phyloP scores from a whole-genome alignment of 495 filamentous ascomycete genomes.

The Trichoderma virens region DNA sequence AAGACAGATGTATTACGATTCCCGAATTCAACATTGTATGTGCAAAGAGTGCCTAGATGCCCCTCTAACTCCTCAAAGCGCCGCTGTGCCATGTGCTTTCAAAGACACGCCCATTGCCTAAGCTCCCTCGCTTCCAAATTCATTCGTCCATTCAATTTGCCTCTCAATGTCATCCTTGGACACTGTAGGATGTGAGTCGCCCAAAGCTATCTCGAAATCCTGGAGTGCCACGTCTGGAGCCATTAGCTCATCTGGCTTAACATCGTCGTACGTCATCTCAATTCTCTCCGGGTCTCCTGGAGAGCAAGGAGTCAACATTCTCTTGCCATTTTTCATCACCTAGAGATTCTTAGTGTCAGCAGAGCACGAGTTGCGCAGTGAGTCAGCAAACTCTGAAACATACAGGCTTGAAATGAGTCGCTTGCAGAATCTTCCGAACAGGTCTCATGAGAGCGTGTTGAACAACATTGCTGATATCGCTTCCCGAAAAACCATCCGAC shows the following conservation, averaged over 20 bases:
- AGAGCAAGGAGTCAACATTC: constrained; percentile 86
- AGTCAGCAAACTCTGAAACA: constrained; percentile 11
- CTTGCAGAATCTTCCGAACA: constrained; percentile 93
- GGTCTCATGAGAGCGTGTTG: constrained; percentile 98
- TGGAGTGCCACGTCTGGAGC: constrained; percentile 83
- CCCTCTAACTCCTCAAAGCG: constrained; percentile 25
- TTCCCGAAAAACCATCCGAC: constrained; percentile 90
- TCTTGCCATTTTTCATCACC: constrained; percentile 62
- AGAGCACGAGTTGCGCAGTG: background rate
- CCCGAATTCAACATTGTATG: constrained; percentile 4
- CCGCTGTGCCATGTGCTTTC: constrained; percentile 15
- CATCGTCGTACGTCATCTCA: constrained; percentile 89
- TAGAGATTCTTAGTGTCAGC: constrained; percentile 25
- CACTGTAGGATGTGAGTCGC: constrained; percentile 79
- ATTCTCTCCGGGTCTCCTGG: constrained; percentile 77
- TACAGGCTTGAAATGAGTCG: constrained; percentile 97
- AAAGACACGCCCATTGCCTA: constrained; percentile 15
- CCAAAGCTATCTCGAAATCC: constrained; percentile 92
- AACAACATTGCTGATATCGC: constrained; percentile 92
- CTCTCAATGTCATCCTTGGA: constrained; percentile 71
- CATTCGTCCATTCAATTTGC: constrained; percentile 89
- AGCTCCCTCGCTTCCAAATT: constrained; percentile 91
- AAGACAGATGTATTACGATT: background rate
- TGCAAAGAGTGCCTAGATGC: constrained; percentile 12
- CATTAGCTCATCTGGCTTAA: constrained; percentile 72